These are phyloP conservation scores for Wickerhamia fluorescens DNA, from an alignment of 805 yeast species.

Conservation along the genomic window DNA sequence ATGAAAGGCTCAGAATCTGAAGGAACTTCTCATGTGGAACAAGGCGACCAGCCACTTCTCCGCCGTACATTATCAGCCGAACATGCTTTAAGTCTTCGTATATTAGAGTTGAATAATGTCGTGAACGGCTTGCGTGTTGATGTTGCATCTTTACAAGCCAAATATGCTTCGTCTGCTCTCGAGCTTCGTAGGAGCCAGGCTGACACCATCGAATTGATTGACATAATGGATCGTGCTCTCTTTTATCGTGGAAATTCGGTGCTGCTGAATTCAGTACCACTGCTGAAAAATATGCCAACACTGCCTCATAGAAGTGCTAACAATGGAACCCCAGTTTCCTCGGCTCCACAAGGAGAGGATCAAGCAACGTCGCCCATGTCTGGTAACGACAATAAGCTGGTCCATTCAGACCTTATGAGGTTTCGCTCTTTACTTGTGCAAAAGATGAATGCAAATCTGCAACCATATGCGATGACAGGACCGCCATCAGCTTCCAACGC, in stretches of 20 bases:
- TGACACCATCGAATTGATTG: slow-evolving; percentile 49
- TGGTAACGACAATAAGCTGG: no score
- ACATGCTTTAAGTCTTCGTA: no score
- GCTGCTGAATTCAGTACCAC: slow-evolving; percentile 9
- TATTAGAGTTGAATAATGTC: slow-evolving; percentile 30
- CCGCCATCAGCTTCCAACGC: no score
- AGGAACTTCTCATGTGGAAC: no score
- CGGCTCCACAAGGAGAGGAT: slow-evolving; percentile 5
- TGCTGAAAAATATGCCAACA: no score
- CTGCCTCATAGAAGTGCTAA: slow-evolving; percentile 18
- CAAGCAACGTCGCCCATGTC: slow-evolving; percentile 11
- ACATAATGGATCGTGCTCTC: slow-evolving; percentile 29
- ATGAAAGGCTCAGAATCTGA: no score
- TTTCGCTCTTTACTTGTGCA: no score
- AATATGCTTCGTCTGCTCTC: slow-evolving; percentile 42
- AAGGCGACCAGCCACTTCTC: no score
- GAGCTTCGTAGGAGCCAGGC: slow-evolving; percentile 43
- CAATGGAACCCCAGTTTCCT: slow-evolving; percentile 18
- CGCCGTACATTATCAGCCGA: no score
- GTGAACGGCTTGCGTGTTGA: slow-evolving; percentile 34
- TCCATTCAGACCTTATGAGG: no score
- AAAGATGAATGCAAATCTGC: no score
- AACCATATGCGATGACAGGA: no score
- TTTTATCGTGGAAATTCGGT: slow-evolving; percentile 3
- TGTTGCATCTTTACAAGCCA: slow-evolving; percentile 34